A percentile compares a stretch with the other conserved stretches of the same genome.
Evolutionary conservation across 495 filamentous ascomycete genomes (phyloP).

Genomic region (Talaromyces stipitatus): DNA sequence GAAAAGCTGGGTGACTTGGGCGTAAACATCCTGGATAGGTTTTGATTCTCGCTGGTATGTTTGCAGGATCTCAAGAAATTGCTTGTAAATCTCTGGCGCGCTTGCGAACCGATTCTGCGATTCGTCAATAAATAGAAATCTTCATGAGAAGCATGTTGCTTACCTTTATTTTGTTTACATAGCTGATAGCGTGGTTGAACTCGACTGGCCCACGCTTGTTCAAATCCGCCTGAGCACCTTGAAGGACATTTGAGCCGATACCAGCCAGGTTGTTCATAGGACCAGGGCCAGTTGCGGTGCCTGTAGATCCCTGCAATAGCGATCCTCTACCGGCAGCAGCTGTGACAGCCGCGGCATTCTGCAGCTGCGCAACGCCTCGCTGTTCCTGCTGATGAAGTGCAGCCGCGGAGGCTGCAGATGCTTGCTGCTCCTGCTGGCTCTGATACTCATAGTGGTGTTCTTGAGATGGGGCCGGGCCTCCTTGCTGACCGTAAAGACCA

Average conservation of each 20-base stretch:
- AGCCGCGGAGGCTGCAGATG: constrained; percentile 40
- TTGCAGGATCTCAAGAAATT: constrained; percentile 96
- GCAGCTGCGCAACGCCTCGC: constrained; percentile 69
- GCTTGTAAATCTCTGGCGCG: constrained; percentile 97
- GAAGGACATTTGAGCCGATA: constrained; percentile 36
- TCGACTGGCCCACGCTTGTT: constrained; percentile 93
- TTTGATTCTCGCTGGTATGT: constrained; percentile 98
- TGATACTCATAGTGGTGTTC: constrained; percentile 41
- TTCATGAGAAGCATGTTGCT: constrained; percentile 10
- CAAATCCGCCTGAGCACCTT: constrained; percentile 51
- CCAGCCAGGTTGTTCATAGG: constrained; percentile 38
- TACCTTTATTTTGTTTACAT: constrained; percentile 99
- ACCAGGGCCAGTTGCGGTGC: constrained; percentile 37
- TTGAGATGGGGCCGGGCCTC: constrained; percentile 28
- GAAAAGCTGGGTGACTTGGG: constrained; percentile 93
- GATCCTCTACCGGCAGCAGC: constrained; percentile 35
- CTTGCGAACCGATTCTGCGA: constrained; percentile 84
- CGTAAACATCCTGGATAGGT: constrained; percentile 97
- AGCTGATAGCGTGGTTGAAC: constrained; percentile 99
- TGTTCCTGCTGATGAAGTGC: constrained; percentile 71
- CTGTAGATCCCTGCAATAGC: constrained; percentile 34
- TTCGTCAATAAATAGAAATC: neutral
- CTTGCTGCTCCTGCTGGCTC: constrained; percentile 38
- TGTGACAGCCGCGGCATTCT: constrained; percentile 59
- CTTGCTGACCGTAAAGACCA: constrained; percentile 32